Evolutionary conservation across 129 eudicot genomes (phyloP).

Genomic region (Escallonia rubra): DNA sequence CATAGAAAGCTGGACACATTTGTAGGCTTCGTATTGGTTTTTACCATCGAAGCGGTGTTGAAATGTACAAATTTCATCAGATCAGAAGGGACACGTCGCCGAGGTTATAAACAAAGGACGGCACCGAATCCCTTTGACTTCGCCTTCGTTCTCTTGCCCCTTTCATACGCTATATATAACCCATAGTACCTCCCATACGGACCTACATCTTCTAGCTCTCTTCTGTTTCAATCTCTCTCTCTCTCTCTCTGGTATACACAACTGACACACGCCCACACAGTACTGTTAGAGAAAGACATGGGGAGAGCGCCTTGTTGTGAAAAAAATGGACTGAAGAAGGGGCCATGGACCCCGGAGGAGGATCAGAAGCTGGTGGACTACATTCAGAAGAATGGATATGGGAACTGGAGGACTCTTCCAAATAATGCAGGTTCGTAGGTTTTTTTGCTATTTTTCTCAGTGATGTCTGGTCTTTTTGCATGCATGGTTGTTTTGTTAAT

Average conservation of each 20-base stretch:
- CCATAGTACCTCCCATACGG: constrained; percentile 23
- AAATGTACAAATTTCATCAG: not conserved
- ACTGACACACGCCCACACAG: constrained; percentile 10
- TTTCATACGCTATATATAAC: constrained; percentile 20
- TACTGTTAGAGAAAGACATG: constrained; percentile 25
- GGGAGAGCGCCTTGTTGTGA: constrained; percentile 95
- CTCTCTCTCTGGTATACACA: not conserved
- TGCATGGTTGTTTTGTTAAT: too few species aligned
- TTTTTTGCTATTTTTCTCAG: too few species aligned
- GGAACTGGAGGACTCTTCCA: constrained; percentile 91
- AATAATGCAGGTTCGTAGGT: constrained; percentile 65
- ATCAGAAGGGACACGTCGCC: constrained; percentile 81
- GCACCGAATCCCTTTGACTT: constrained; percentile 88
- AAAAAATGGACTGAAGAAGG: constrained; percentile 72
- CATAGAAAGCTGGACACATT: not conserved
- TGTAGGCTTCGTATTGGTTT: not conserved
- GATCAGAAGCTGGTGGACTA: constrained; percentile 77
- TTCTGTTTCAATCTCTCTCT: constrained; percentile 7
- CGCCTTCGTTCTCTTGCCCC: constrained; percentile 22
- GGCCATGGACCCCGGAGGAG: constrained; percentile 94
- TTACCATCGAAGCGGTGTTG: not conserved
- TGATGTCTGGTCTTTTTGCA: too few species aligned
- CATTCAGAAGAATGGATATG: constrained; percentile 72
- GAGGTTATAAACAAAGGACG: constrained; percentile 58
- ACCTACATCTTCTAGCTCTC: constrained; percentile 24